Evolutionary conservation across 768 basidiomycete species (phyloP), one percentile per base, ranked within the genome.

Genomic region (Collybiopsis luxurians): DNA sequence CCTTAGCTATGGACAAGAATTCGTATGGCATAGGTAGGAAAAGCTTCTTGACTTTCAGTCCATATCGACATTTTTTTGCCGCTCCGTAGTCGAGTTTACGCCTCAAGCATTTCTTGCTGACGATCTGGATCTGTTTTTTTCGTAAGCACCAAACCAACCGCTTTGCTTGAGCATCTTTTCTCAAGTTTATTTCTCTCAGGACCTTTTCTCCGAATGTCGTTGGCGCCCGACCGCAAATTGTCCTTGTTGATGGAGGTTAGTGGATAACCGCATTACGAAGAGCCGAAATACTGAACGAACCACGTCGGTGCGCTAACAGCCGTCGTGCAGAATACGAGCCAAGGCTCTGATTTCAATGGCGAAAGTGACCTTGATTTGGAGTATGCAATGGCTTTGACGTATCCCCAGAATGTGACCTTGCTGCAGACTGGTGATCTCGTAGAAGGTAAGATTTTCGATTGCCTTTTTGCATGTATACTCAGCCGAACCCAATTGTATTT

Each of bases 341-440:
- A 64, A 50, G 53, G 61, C 21, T 75, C 76, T 45, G 40, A 36
- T 13, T 61, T 64, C 56, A 79, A 76, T 36, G 77, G 68, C 24
- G 82, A 82, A 58, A 75, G 77, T 24, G 60, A 75, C 60, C 71
- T 82, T 5, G 81, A 83, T 62, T 66, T 80, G 2, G 64, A 80
- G 63, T 82, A 79, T 58, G 72, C 64, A 12, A 78, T 82, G 76
- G 62, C 66, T 9, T 69, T 82, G 47, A 73, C 70, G 0, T 57
- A 62, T 10, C 67, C 63, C 34, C 77, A 75, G 60, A 63, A 64
- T 0, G 40, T 79, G 21, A 71, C 68, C n/a, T 56, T 78, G 36
- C 71, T 73, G 23, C 75, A 78, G 61, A 67, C 74, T 15, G 77
- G 77, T 30, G 76, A 78, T 61, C 28, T 66, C 15, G 50, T 67